Evolutionary conservation across 345 rosid genomes (phyloP).

Genomic region (Brassica carinata): DNA sequence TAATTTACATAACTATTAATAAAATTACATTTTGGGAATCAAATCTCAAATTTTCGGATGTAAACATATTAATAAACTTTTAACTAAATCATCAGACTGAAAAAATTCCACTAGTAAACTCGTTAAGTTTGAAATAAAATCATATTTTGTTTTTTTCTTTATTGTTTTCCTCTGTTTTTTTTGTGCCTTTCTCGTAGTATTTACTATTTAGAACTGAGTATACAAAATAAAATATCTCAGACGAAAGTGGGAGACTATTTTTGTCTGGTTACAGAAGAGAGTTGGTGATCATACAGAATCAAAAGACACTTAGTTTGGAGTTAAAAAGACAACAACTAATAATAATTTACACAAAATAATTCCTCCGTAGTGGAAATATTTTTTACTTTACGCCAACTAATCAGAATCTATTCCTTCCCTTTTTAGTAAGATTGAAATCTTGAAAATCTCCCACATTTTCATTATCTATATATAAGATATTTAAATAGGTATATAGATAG

Average conservation of each 20-base stretch:
- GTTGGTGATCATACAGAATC: conserved; percentile 19
- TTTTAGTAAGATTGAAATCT: conserved; percentile 38
- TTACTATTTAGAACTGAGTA: too few relatives aligned
- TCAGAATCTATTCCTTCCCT: conserved; percentile 31
- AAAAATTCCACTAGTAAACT: too few relatives aligned
- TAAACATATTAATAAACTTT: not conserved
- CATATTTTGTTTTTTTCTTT: not conserved
- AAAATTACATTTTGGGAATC: not conserved
- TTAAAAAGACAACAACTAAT: conserved; percentile 17
- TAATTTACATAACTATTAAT: too few relatives aligned
- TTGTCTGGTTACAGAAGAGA: not conserved
- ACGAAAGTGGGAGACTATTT: not conserved
- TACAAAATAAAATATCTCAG: not conserved
- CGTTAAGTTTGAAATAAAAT: not conserved
- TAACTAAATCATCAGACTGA: not conserved
- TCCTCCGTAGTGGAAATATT: conserved; percentile 35
- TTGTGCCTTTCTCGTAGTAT: not conserved
- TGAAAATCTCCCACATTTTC: conserved; percentile 24
- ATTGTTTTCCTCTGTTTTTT: not conserved
- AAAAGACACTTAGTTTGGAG: conserved; percentile 27
- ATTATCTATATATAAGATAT: conserved; percentile 22
- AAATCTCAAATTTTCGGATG: not conserved
- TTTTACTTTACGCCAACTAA: conserved; percentile 25
- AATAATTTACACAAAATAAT: conserved; percentile 34
- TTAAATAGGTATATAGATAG: conserved; percentile 17